Percentiles rank a stretch among this genome's conserved stretches.
Conservation (phyloP, 208 protist species). For the Vickermania spadyakhi region DNA sequence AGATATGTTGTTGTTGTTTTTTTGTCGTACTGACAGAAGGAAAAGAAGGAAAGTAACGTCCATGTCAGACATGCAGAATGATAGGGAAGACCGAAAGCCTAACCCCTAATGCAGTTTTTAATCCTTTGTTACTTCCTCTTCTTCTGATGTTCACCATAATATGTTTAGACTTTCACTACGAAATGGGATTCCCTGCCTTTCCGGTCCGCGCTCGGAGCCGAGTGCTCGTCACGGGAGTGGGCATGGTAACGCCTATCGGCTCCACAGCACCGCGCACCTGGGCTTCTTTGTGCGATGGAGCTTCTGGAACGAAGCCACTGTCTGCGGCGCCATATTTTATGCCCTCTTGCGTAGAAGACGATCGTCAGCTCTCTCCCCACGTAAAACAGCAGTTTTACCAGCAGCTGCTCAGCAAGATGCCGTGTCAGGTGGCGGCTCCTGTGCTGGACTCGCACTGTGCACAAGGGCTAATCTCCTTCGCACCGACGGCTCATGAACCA, state of each 20-base stretch:
- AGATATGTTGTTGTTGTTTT: too few species aligned
- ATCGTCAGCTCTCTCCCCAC: conserved; percentile 15
- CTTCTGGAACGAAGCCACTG: conserved; percentile 39
- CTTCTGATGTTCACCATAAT: not conserved
- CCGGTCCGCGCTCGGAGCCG: conserved; percentile 36
- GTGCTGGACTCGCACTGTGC: conserved; percentile 16
- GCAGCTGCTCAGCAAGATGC: conserved; percentile 35
- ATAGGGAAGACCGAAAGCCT: too few species aligned
- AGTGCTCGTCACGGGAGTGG: conserved; percentile 95
- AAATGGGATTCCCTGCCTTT: conserved; percentile 33
- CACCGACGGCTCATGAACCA: conserved; percentile 40
- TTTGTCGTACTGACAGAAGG: too few species aligned
- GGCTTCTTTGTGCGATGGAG: conserved; percentile 47
- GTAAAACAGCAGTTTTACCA: conserved; percentile 18
- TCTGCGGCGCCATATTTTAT: conserved; percentile 46
- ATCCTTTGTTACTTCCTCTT: not conserved
- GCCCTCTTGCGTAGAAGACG: conserved; percentile 35
- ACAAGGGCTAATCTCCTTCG: conserved; percentile 14
- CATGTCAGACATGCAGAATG: too few species aligned
- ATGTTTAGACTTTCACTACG: too few species aligned
- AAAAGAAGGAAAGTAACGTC: too few species aligned
- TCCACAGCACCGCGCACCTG: conserved; percentile 61
- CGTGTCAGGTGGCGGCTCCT: conserved; percentile 57
- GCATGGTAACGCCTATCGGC: conserved; percentile 91
- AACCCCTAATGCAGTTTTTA: not conserved